phyloP scores from a whole-genome alignment of 805 yeast species.

The Vanderwaltozyma polyspora region DNA sequence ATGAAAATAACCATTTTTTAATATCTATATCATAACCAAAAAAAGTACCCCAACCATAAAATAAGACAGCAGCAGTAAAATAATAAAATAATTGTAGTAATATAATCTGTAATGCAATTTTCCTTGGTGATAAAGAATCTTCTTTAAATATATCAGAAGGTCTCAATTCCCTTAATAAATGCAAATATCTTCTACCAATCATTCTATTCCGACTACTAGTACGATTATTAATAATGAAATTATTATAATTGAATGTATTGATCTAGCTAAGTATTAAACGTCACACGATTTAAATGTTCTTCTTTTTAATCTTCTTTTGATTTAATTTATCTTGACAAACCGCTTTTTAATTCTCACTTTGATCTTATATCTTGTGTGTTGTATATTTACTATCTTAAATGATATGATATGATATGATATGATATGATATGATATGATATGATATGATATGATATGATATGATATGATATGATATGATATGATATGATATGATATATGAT shows the following conservation, averaged over 20 bases:
- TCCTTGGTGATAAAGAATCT: slow-evolving; percentile 45
- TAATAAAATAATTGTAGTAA: slow-evolving; percentile 73
- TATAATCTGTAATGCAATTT: slow-evolving; percentile 60
- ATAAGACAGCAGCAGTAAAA: slow-evolving; percentile 53
- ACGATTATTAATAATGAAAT: too few relatives aligned
- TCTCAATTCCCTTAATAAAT: slow-evolving; percentile 20
- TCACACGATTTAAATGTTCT: too few relatives aligned
- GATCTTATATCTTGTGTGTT: too few relatives aligned
- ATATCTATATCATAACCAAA: slow-evolving; percentile 60
- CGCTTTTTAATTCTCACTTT: too few relatives aligned
- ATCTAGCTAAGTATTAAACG: too few relatives aligned
- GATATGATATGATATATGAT: too few relatives aligned
- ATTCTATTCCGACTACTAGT: not conserved
- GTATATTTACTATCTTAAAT: too few relatives aligned
- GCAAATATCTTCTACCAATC: slow-evolving; percentile 17
- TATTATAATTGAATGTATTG: too few relatives aligned
- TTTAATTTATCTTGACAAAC: not conserved
- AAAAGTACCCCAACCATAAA: slow-evolving; percentile 53
- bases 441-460: too few relatives aligned
- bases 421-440: too few relatives aligned
- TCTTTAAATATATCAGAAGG: slow-evolving; percentile 25
- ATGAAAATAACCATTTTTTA: slow-evolving; percentile 61
- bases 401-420: too few relatives aligned
- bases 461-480: too few relatives aligned
- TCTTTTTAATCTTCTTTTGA: not conserved